phyloP scores from a whole-genome alignment of 176 grass and related monocot genomes.

The Triticum aestivum region DNA sequence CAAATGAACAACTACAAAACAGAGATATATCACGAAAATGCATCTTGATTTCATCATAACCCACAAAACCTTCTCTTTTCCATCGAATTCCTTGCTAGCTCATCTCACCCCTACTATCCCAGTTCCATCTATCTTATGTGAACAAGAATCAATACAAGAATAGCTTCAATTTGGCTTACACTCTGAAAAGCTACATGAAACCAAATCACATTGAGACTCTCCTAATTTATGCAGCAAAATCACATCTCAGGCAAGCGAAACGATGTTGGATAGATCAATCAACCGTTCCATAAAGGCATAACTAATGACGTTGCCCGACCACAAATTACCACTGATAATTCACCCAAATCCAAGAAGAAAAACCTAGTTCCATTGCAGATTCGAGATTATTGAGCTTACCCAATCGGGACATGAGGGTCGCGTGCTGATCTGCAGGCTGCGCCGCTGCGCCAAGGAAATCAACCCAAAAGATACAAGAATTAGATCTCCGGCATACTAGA shows the following conservation, averaged over 20 bases:
- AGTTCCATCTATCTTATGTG: background rate
- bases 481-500: background rate
- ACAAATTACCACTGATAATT: background rate
- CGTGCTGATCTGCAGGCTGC: constrained; percentile 45
- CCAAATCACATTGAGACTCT: background rate
- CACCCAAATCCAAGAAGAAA: background rate
- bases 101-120: background rate
- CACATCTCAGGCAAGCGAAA: background rate
- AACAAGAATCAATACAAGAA: background rate
- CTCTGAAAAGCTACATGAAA: background rate
- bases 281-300: background rate
- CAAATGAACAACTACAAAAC: background rate
- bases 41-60: background rate
- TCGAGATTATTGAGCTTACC: constrained; percentile 29
- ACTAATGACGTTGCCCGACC: background rate
- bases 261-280: background rate
- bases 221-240: constrained; percentile 2
- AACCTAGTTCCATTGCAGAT: background rate
- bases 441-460: constrained; percentile 22
- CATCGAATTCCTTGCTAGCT: background rate
- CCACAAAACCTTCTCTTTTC: background rate
- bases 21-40: background rate
- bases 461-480: background rate
- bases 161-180: background rate
- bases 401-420: constrained; percentile 48